A percentile compares a stretch with the other conserved stretches of the same genome.
phyloP scores from a whole-genome alignment of 2,329 filamentous ascomycete species.

The Fonsecaea pugnacius region DNA sequence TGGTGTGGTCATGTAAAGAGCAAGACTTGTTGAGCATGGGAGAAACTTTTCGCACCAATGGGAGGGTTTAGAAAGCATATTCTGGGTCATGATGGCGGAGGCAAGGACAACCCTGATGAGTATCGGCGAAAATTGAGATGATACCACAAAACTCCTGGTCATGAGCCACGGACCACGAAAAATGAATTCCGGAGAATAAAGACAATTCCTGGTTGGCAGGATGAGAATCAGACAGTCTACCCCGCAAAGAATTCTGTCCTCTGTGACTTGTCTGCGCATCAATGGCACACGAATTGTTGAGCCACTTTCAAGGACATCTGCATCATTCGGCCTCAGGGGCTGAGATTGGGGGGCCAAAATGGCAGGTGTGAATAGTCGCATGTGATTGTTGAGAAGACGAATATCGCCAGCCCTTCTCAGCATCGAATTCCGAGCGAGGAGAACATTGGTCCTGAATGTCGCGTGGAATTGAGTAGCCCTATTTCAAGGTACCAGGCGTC shows the following conservation, averaged over 20 bases:
- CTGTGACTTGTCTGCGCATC: not conserved
- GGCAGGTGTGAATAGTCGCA: not conserved
- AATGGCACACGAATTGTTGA: not conserved
- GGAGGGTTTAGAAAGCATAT: slow-evolving; percentile 4
- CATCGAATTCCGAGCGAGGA: not conserved
- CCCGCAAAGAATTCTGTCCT: not conserved
- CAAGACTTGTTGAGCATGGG: slow-evolving; percentile 16
- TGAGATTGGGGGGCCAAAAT: not conserved
- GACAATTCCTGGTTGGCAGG: not conserved
- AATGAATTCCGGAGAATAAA: not conserved
- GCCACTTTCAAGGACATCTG: not conserved
- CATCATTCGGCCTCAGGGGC: not conserved
- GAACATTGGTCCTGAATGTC: not conserved
- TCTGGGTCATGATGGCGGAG: not conserved
- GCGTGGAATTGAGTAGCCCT: not conserved
- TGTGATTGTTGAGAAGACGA: not conserved
- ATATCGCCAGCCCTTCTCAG: not conserved
- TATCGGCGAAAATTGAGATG: slow-evolving; percentile 10
- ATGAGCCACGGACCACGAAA: slow-evolving; percentile 4
- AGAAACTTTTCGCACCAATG: slow-evolving; percentile 1
- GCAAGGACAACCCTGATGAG: not conserved
- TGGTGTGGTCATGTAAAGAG: slow-evolving; percentile 95
- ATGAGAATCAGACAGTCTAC: not conserved
- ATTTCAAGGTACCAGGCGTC: slow-evolving; percentile 4
- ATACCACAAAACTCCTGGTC: slow-evolving; percentile 12